Evolutionary conservation across 176 grass and related monocot genomes (phyloP).

Genomic region (Ampelocalamus luodianensis): DNA sequence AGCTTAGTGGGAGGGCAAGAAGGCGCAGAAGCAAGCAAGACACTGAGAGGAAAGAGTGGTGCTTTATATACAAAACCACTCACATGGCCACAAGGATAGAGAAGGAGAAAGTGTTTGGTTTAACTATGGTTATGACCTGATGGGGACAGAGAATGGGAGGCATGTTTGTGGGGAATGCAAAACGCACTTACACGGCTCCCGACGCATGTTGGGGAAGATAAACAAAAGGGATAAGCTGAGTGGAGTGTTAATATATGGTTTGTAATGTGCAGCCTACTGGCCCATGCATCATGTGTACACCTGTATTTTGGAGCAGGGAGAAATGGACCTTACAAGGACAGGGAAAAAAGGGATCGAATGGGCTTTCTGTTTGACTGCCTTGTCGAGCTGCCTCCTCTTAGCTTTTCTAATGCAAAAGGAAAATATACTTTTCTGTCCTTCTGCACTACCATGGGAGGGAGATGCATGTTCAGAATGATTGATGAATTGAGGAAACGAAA

Average conservation of each 20-base stretch:
- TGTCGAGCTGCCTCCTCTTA: slow-evolving; percentile 49
- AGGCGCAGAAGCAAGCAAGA: background rate
- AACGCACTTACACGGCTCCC: slow-evolving; percentile 59
- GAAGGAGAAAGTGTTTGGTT: slow-evolving; percentile 30
- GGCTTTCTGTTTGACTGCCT: slow-evolving; percentile 58
- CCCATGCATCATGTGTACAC: slow-evolving; percentile 32
- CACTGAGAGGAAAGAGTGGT: slow-evolving; percentile 28
- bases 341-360: slow-evolving; percentile 35
- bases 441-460: slow-evolving; percentile 1
- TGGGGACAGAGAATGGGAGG: slow-evolving; percentile 44
- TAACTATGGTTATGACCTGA: slow-evolving; percentile 42
- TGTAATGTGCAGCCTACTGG: background rate
- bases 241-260: background rate
- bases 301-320: slow-evolving; percentile 42
- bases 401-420: slow-evolving; percentile 32
- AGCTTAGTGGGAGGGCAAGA: background rate
- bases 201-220: slow-evolving; percentile 32
- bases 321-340: slow-evolving; percentile 44
- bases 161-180: slow-evolving; percentile 76
- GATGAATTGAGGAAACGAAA: slow-evolving; percentile 48
- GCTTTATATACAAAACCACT: slow-evolving; percentile 47
- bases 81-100: slow-evolving; percentile 38
- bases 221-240: slow-evolving; percentile 3
- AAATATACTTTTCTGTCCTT: slow-evolving; percentile 51
- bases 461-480: slow-evolving; percentile 52